These are phyloP conservation scores for Albatrellus ellisii DNA, from an alignment of 768 basidiomycete genomes.

Conservation along the genomic window DNA sequence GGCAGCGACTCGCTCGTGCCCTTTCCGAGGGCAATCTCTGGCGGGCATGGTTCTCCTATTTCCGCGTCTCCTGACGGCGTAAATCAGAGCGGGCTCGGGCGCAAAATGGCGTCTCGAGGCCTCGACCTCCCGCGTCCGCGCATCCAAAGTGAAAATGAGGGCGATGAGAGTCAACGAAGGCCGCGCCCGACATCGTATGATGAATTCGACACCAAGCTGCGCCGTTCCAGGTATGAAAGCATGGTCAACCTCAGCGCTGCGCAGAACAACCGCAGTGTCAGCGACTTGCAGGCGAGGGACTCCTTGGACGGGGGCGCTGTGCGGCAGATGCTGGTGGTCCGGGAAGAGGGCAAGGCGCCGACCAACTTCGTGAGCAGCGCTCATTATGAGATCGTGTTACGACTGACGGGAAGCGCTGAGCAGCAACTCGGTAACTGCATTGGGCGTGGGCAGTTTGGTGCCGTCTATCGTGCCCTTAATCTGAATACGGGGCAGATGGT, in stretches of 20 bases:
- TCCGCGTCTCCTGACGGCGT: slow-evolving; percentile 17
- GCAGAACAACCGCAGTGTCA: slow-evolving; percentile 41
- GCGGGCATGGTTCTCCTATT: slow-evolving; percentile 31
- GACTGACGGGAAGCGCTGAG: not conserved
- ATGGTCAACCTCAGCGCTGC: slow-evolving; percentile 50
- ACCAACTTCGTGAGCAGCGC: slow-evolving; percentile 63
- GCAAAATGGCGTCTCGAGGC: slow-evolving; percentile 7
- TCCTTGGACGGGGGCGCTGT: slow-evolving; percentile 51
- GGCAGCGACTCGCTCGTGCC: slow-evolving; percentile 35
- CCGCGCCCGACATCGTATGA: slow-evolving; percentile 57
- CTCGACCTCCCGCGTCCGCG: slow-evolving; percentile 38
- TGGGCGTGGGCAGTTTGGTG: slow-evolving; percentile 92
- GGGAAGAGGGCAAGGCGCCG: slow-evolving; percentile 69
- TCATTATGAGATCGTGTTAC: slow-evolving; percentile 5
- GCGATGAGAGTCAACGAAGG: slow-evolving; percentile 34
- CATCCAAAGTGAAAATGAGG: slow-evolving; percentile 66
- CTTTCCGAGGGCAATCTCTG: slow-evolving; percentile 50
- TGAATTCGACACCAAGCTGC: slow-evolving; percentile 40
- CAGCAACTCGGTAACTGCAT: slow-evolving; percentile 98
- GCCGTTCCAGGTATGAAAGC: slow-evolving; percentile 58
- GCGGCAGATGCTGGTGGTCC: slow-evolving; percentile 59
- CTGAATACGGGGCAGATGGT: slow-evolving; percentile 92
- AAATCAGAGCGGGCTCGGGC: not conserved
- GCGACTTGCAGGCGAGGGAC: slow-evolving; percentile 50
- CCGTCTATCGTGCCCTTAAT: slow-evolving; percentile 91